Evolutionary conservation across 768 basidiomycete genomes (phyloP).

Genomic region (Clavulina sp.): DNA sequence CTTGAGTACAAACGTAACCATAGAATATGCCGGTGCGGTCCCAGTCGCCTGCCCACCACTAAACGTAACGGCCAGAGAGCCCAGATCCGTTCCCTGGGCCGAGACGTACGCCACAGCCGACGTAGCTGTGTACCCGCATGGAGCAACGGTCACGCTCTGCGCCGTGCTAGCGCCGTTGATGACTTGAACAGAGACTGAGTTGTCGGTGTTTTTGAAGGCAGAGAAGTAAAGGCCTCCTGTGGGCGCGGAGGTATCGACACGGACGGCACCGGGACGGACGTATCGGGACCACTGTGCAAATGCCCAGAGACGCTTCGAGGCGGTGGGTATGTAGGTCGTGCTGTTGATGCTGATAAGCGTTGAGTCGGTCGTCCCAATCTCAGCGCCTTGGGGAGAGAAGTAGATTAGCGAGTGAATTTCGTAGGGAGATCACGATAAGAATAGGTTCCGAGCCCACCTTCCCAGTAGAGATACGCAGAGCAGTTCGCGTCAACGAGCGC

Average conservation of each 20-base stretch:
- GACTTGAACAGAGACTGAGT: constrained; percentile 2
- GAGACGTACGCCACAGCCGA: not conserved
- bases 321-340: not conserved
- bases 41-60: no score
- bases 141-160: not conserved
- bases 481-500: constrained; percentile 6
- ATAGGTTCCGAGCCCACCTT: no score
- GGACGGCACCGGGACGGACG: constrained; percentile 8
- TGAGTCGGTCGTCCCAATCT: constrained; percentile 2
- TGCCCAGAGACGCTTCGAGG: constrained; percentile 7
- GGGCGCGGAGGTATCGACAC: constrained; percentile 4
- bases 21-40: no score
- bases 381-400: constrained; percentile 6
- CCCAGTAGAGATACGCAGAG: constrained; percentile 8
- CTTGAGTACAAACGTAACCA: no score
- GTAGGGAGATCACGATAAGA: no score
- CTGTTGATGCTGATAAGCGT: not conserved
- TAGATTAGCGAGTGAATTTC: no score
- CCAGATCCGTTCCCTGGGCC: no score
- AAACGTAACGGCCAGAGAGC: no score
- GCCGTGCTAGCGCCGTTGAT: not conserved
- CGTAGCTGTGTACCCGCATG: not conserved
- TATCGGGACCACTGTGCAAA: constrained; percentile 8
- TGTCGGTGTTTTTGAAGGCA: constrained; percentile 8
- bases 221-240: not conserved